Evolutionary conservation across 352 stramenopile genomes (phyloP).

Genomic region (Globisporangium nodosum): DNA sequence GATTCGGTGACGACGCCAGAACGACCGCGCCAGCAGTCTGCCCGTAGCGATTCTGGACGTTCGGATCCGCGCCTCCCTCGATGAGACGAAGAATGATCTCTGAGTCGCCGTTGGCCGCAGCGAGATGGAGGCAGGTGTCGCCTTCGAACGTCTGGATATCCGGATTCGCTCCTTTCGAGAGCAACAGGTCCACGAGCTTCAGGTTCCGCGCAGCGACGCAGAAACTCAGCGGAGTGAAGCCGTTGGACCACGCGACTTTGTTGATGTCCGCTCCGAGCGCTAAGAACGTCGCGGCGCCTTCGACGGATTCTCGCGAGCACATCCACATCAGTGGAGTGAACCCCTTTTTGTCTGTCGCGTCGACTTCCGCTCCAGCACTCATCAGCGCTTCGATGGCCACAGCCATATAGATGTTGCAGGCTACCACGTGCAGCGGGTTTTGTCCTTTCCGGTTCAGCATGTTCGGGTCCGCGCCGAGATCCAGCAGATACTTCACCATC

Average conservation of each 20-base stretch:
- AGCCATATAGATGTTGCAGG: constrained; percentile 44
- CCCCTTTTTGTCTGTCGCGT: constrained; percentile 56
- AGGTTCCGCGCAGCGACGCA: constrained; percentile 29
- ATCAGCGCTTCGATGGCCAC: constrained; percentile 62
- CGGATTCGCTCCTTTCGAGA: constrained; percentile 63
- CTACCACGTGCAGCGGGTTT: constrained; percentile 64
- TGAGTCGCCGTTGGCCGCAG: constrained; percentile 29
- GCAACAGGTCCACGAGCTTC: constrained; percentile 59
- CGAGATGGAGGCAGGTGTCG: constrained; percentile 71
- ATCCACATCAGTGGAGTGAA: constrained; percentile 81
- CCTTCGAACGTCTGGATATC: constrained; percentile 56
- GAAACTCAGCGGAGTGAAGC: constrained; percentile 66
- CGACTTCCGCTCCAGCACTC: constrained; percentile 44
- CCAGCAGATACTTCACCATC: constrained; percentile 67
- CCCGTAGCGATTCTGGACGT: constrained; percentile 63
- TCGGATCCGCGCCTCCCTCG: constrained; percentile 46
- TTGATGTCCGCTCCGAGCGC: constrained; percentile 63
- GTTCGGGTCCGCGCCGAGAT: constrained; percentile 42
- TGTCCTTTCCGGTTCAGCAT: constrained; percentile 51
- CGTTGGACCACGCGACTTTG: constrained; percentile 67
- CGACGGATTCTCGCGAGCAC: constrained; percentile 47
- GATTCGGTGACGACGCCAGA: constrained; percentile 24
- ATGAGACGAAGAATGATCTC: constrained; percentile 55
- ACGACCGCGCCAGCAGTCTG: constrained; percentile 56
- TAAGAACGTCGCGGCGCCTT: constrained; percentile 66